These are phyloP conservation scores for Nakazawaea laoshanensis DNA, from an alignment of 805 yeast species.

Conservation along the genomic window DNA sequence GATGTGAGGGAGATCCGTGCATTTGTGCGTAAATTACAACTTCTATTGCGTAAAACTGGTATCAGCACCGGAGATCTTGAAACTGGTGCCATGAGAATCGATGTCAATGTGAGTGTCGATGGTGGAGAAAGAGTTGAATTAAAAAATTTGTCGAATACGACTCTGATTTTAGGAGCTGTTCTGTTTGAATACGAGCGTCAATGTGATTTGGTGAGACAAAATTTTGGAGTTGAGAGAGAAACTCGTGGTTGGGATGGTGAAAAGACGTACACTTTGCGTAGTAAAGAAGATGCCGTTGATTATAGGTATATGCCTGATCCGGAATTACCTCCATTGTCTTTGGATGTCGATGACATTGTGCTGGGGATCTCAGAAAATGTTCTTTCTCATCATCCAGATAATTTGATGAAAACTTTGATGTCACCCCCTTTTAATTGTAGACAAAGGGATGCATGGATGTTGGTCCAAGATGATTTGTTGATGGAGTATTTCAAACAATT, in stretches of 20 bases:
- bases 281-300: constrained; percentile 77
- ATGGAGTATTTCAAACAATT: constrained; percentile 45
- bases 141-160: constrained; percentile 79
- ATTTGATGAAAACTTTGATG: constrained; percentile 34
- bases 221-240: constrained; percentile 32
- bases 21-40: constrained; percentile 76
- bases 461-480: constrained; percentile 42
- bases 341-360: constrained; percentile 34
- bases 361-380: constrained; percentile 24
- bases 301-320: constrained; percentile 94
- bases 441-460: constrained; percentile 67
- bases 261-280: constrained; percentile 56
- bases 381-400: constrained; percentile 60
- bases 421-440: constrained; percentile 45
- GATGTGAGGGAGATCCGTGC: constrained; percentile 59
- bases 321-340: constrained; percentile 57
- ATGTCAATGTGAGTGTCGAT: constrained; percentile 82
- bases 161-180: constrained; percentile 73
- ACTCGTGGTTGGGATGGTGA: constrained; percentile 92
- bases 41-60: constrained; percentile 54
- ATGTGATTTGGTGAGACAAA: constrained; percentile 31
- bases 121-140: constrained; percentile 74
- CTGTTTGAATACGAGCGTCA: constrained; percentile 71
- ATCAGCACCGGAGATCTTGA: constrained; percentile 89
- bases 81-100: constrained; percentile 91